These are phyloP conservation scores for Penicillium palitans DNA, from an alignment of 2,329 filamentous ascomycete genomes.

Conservation along the genomic window DNA sequence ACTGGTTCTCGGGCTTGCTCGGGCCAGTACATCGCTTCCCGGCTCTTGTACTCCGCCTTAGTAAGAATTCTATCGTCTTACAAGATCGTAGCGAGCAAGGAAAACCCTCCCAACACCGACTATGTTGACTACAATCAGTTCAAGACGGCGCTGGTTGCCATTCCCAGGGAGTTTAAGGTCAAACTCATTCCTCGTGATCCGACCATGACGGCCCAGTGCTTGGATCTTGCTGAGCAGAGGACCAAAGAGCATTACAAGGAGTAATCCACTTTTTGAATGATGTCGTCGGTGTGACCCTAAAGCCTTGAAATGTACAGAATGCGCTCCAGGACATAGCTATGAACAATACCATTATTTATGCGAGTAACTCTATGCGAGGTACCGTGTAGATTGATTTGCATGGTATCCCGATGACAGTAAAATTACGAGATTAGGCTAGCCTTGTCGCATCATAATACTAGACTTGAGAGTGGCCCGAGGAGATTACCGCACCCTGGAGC, in stretches of 20 bases:
- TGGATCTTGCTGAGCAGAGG: slow-evolving; percentile 46
- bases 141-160: slow-evolving; percentile 61
- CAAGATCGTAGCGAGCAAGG: slow-evolving; percentile 52
- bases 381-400: neutral
- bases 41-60: slow-evolving; percentile 57
- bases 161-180: slow-evolving; percentile 60
- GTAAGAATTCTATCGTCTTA: slow-evolving; percentile 57
- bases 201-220: slow-evolving; percentile 40
- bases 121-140: slow-evolving; percentile 64
- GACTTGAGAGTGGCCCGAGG: no score
- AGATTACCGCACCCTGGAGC: neutral
- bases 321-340: no score
- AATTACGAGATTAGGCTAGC: no score
- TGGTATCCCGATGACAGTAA: neutral
- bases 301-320: neutral
- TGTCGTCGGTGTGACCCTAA: no score
- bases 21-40: slow-evolving; percentile 58
- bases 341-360: neutral
- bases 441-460: no score
- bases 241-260: slow-evolving; percentile 54
- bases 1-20: slow-evolving; percentile 60
- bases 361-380: neutral
- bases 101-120: slow-evolving; percentile 59
- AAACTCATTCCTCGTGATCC: slow-evolving; percentile 55
- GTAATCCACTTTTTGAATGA: slow-evolving; percentile 9